Percentiles rank a stretch among this genome's conserved stretches.
These are phyloP conservation scores for Prunus mume DNA, from an alignment of 306 rosid genomes.

Conservation along the genomic window DNA sequence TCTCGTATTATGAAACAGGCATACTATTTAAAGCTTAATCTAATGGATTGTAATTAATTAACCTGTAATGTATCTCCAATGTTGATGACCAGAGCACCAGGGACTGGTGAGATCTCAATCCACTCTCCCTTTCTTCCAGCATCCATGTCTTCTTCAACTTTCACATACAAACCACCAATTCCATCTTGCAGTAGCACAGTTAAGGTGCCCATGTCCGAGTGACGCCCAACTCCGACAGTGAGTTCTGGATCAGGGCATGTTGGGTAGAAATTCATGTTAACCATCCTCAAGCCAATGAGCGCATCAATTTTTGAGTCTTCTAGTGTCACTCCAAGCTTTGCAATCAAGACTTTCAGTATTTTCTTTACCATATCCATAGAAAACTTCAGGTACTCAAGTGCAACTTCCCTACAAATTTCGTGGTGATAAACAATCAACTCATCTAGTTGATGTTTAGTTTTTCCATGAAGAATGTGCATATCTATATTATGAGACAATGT, in stretches of 20 bases:
- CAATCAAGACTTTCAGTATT: constrained; percentile 33
- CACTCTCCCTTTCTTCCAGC: constrained; percentile 35
- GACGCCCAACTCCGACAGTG: constrained; percentile 69
- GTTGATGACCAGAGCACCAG: constrained; percentile 60
- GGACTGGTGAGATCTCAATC: constrained; percentile 57
- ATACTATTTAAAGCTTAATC: neutral
- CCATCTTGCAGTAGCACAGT: constrained; percentile 66
- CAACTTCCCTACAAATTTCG: constrained; percentile 33
- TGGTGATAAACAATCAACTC: neutral
- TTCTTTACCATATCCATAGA: constrained; percentile 36
- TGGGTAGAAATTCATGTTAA: constrained; percentile 67
- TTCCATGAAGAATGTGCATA: neutral
- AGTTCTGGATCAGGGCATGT: constrained; percentile 73
- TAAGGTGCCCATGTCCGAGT: constrained; percentile 59
- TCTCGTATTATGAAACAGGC: neutral
- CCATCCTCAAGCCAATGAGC: constrained; percentile 36
- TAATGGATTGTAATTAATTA: neutral
- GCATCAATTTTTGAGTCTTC: constrained; percentile 43
- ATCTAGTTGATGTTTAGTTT: neutral
- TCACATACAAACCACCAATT: constrained; percentile 65
- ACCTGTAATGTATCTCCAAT: constrained; percentile 56
- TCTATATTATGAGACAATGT: neutral
- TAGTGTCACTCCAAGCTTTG: constrained; percentile 38
- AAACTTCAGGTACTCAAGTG: constrained; percentile 52
- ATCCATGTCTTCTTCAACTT: constrained; percentile 31